Evolutionary conservation across 352 stramenopile genomes (phyloP).

Genomic region (Phytophthora cactorum): DNA sequence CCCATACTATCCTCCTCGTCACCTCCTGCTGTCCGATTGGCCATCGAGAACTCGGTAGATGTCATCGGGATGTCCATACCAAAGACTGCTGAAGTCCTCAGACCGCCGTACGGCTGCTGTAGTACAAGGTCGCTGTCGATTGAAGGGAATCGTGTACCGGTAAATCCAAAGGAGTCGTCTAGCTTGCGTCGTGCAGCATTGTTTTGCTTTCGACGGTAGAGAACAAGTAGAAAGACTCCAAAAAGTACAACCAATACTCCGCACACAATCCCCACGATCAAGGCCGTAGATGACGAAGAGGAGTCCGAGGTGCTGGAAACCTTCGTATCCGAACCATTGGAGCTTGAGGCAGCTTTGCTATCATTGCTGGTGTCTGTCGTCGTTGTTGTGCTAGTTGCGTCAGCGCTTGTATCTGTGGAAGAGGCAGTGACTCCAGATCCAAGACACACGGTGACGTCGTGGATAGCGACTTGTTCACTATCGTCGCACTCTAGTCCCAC

Average conservation of each 20-base stretch:
- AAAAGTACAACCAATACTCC: conserved; percentile 22
- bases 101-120: conserved; percentile 20
- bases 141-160: conserved; percentile 27
- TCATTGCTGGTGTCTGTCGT: conserved; percentile 15
- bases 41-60: conserved; percentile 28
- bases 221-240: conserved; percentile 18
- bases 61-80: conserved; percentile 30
- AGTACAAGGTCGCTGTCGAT: conserved; percentile 31
- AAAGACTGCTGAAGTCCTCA: conserved; percentile 22
- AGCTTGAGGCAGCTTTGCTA: conserved; percentile 11
- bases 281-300: conserved; percentile 21
- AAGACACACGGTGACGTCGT: background rate
- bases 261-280: conserved; percentile 34
- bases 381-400: conserved; percentile 17
- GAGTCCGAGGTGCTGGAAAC: conserved; percentile 14
- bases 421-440: conserved; percentile 27
- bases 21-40: conserved; percentile 15
- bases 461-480: background rate
- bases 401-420: conserved; percentile 15
- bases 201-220: conserved; percentile 23
- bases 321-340: conserved; percentile 10
- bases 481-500: background rate
- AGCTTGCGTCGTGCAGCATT: conserved; percentile 16
- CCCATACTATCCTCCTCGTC: conserved; percentile 21
- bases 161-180: conserved; percentile 9